phyloP scores from a whole-genome alignment of 2,329 filamentous ascomycete species.

The Aspergillus amoenus region DNA sequence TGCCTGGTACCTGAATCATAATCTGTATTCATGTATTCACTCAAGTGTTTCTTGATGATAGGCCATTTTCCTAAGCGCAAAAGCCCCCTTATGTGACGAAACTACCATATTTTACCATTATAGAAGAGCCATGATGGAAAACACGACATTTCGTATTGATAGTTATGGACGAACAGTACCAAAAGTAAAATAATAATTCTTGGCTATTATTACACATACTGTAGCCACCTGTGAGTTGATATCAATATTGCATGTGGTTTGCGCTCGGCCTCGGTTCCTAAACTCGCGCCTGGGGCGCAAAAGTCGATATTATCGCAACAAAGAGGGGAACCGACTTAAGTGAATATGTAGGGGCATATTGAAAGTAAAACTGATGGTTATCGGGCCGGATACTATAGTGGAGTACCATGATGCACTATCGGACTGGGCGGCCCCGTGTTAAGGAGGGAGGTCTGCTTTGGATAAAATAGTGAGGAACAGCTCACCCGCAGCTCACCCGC shows the following conservation, averaged over 20 bases:
- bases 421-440: background rate
- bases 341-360: background rate
- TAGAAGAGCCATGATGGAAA: background rate
- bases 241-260: background rate
- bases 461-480: conserved; percentile 4
- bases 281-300: background rate
- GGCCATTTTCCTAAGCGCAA: background rate
- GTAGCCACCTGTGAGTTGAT: background rate
- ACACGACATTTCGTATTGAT: background rate
- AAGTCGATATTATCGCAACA: background rate
- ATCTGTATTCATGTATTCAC: background rate
- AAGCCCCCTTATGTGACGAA: background rate
- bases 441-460: background rate
- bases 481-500: conserved; percentile 4
- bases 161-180: background rate
- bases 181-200: background rate
- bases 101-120: background rate
- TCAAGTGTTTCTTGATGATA: background rate
- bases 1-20: background rate
- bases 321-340: background rate
- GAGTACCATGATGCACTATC: conserved; percentile 1
- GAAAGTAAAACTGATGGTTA: background rate
- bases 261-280: conserved; percentile 2
- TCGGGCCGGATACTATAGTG: background rate
- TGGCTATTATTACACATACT: background rate